These are phyloP conservation scores for Mollisia scopiformis DNA, from an alignment of 2,329 filamentous ascomycete genomes.

Conservation along the genomic window DNA sequence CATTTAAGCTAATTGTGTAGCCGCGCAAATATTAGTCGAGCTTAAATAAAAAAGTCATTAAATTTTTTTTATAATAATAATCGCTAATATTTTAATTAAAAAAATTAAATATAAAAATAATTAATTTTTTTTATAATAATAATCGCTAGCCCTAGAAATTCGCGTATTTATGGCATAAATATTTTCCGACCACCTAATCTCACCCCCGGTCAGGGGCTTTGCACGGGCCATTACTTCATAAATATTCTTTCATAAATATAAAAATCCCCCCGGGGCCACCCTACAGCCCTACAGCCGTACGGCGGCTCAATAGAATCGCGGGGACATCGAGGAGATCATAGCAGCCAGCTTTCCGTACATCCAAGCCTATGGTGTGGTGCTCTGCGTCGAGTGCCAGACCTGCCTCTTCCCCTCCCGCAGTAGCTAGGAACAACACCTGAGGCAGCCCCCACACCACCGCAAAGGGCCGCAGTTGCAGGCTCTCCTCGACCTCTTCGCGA, in stretches of 20 bases:
- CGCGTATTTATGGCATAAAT: constrained; percentile 11
- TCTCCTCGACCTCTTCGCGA: not conserved
- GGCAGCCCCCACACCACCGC: not conserved
- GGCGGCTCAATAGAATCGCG: not conserved
- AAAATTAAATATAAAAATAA: too few species aligned
- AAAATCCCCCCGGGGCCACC: not conserved
- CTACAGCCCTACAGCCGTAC: not conserved
- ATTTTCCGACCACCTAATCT: constrained; percentile 1
- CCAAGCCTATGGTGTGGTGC: not conserved
- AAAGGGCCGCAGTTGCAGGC: not conserved
- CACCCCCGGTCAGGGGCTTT: not conserved
- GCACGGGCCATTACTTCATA: not conserved
- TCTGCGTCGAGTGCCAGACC: not conserved
- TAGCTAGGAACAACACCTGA: not conserved
- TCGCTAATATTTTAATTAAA: too few species aligned
- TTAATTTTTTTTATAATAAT: too few species aligned
- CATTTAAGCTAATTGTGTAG: not conserved
- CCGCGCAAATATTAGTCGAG: too few species aligned
- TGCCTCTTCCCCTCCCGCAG: not conserved
- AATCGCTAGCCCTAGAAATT: too few species aligned
- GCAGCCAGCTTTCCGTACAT: not conserved
- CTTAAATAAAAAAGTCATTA: too few species aligned
- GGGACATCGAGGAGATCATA: not conserved
- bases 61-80: too few species aligned
- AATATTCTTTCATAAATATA: constrained; percentile 4